These are phyloP conservation scores for Antarctomyces pellizariae DNA, from an alignment of 495 filamentous ascomycete species.

Conservation along the genomic window DNA sequence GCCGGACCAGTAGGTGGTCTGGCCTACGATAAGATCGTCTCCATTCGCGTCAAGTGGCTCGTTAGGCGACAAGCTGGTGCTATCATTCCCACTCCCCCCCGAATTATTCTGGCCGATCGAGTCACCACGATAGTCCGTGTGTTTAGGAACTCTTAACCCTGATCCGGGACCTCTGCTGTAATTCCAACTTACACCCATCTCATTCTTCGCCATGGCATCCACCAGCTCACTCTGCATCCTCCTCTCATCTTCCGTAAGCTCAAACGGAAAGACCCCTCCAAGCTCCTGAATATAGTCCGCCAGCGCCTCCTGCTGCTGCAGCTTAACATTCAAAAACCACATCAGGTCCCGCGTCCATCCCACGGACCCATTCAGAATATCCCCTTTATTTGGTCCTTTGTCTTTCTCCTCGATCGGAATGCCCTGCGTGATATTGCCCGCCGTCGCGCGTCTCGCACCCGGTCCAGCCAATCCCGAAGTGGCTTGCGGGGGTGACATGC, in stretches of 20 bases:
- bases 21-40: slow-evolving; percentile 28
- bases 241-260: slow-evolving; percentile 75
- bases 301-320: slow-evolving; percentile 71
- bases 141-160: slow-evolving; percentile 73
- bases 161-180: slow-evolving; percentile 71
- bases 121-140: slow-evolving; percentile 79
- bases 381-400: slow-evolving; percentile 95
- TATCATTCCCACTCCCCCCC: slow-evolving; percentile 24
- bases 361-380: slow-evolving; percentile 91
- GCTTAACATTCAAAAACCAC: slow-evolving; percentile 77
- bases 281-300: slow-evolving; percentile 44
- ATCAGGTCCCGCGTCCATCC: slow-evolving; percentile 94
- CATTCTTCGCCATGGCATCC: slow-evolving; percentile 60
- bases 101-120: slow-evolving; percentile 21
- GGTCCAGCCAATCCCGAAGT: slow-evolving; percentile 74
- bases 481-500: slow-evolving; percentile 44
- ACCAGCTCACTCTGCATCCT: slow-evolving; percentile 84
- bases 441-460: slow-evolving; percentile 57
- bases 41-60: slow-evolving; percentile 35
- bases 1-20: slow-evolving; percentile 46
- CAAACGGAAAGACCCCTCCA: slow-evolving; percentile 55
- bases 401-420: slow-evolving; percentile 90
- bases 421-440: slow-evolving; percentile 76
- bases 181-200: slow-evolving; percentile 38
- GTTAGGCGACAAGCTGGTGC: slow-evolving; percentile 39